phyloP scores from a whole-genome alignment of 768 basidiomycete genomes.

The Mycena maculata region DNA sequence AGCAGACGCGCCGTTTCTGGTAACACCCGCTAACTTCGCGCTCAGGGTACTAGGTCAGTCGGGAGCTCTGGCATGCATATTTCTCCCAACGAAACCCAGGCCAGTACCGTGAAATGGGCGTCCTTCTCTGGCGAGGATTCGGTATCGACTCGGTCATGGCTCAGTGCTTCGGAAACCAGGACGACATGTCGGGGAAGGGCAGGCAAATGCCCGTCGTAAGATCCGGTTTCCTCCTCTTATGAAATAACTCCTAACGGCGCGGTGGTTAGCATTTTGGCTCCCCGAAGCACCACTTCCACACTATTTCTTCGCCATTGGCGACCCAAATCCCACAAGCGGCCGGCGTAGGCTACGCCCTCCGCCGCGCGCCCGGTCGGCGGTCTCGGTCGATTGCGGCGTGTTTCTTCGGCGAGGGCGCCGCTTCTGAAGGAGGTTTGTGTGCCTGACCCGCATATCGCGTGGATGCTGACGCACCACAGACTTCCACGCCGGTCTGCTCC shows the following conservation, averaged over 20 bases:
- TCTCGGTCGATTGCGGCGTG: constrained; percentile 84
- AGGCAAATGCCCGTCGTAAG: constrained; percentile 94
- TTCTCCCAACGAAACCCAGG: constrained; percentile 52
- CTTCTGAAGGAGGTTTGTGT: constrained; percentile 81
- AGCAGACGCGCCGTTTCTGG: constrained; percentile 4
- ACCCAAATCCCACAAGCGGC: constrained; percentile 97
- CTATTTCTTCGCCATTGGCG: constrained; percentile 92
- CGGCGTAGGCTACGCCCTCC: constrained; percentile 90
- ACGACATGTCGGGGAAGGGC: constrained; percentile 85
- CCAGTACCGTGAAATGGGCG: constrained; percentile 95
- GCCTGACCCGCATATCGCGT: not conserved
- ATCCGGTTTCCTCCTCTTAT: constrained; percentile 1
- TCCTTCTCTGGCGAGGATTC: constrained; percentile 90
- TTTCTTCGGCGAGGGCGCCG: constrained; percentile 95
- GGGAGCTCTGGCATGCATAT: not conserved
- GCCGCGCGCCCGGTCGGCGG: constrained; percentile 76
- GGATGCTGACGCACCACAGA: constrained; percentile 54
- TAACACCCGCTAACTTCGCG: not conserved
- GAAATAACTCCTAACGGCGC: constrained; percentile 28
- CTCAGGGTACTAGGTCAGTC: constrained; percentile 77
- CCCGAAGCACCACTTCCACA: constrained; percentile 86
- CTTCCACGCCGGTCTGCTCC: constrained; percentile 90
- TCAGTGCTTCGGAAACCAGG: constrained; percentile 90
- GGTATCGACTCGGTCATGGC: constrained; percentile 85
- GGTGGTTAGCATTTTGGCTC: constrained; percentile 83